A percentile compares a stretch with the other conserved stretches of the same genome.
Conservation (phyloP, 2,329 filamentous ascomycete species). For the Blastomyces gilchristii region DNA sequence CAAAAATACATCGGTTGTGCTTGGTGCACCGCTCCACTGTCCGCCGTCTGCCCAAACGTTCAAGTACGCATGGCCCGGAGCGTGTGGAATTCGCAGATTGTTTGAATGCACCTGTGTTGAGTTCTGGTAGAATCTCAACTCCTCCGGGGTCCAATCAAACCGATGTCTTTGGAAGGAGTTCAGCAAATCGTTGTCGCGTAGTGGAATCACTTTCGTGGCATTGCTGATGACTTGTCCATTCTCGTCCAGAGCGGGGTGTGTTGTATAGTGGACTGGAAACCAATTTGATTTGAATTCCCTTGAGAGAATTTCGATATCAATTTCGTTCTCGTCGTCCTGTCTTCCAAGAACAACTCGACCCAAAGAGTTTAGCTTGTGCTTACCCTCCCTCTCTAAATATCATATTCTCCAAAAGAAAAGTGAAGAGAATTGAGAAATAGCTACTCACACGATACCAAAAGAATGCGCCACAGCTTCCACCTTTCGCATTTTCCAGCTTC, state of each 20-base stretch:
- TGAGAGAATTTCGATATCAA: constrained; percentile 23
- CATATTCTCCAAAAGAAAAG: background rate
- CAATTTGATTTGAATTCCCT: constrained; percentile 18
- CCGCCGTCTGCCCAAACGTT: constrained; percentile 26
- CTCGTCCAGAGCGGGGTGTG: constrained; percentile 20
- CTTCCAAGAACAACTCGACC: background rate
- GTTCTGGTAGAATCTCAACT: constrained; percentile 22
- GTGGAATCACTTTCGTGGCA: constrained; percentile 19
- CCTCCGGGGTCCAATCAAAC: constrained; percentile 20
- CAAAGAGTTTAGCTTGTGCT: background rate
- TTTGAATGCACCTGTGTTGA: constrained; percentile 17
- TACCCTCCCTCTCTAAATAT: background rate
- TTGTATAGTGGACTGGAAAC: constrained; percentile 22
- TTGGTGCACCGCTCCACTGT: constrained; percentile 21
- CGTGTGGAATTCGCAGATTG: constrained; percentile 15
- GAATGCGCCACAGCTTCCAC: constrained; percentile 22
- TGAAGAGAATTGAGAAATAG: background rate
- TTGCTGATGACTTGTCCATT: constrained; percentile 16
- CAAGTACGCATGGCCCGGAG: constrained; percentile 19
- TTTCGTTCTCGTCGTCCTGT: constrained; percentile 22
- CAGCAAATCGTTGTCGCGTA: constrained; percentile 12
- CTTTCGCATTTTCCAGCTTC: constrained; percentile 20
- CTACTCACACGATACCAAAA: constrained; percentile 25
- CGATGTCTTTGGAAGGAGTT: constrained; percentile 20
- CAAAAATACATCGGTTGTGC: constrained; percentile 21